Evolutionary conservation across 345 rosid genomes (phyloP), one percentile per base, ranked within the genome.

Genomic region (Boechera stricta): DNA sequence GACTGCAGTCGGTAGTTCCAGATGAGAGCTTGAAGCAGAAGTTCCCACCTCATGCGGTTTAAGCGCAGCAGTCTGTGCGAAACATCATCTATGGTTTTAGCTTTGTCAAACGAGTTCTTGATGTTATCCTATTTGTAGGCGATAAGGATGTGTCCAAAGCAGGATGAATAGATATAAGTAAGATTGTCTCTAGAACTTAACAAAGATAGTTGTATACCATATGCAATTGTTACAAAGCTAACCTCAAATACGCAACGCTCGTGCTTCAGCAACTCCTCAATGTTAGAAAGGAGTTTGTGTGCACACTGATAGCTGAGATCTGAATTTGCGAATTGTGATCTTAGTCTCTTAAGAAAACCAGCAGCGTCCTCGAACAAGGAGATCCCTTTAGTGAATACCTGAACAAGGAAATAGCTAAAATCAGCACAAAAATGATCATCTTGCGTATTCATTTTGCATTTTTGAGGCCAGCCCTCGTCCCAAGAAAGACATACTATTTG

Each of bases 1-100:
- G 91, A 87, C 77, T 87, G 84, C 77, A 95, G 55, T 24, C 98
- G 92, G 28, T 68, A 58, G 82, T 93, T 87, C 99, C 99, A 95
- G 64, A 90, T 77, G 75, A 56, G 79, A 45, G 98, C 86, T 82
- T 84, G 89, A 74, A 95, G 85, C 77, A 90, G 78, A 73, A 95
- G 91, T 72, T 90, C 94, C 99, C 94, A 93, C 72, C 85, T 66
- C 66, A 87, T 42, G 44, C 86, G 80, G 78, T 90, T 95, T 80
- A 91, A 73, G 69, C 80, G 80, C 51, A 93, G 93, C 80, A 85
- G 72, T 69, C 75, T 83, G 79, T 85, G 83, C 45, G 64, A 76
- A 70, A 77, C 84, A 62, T 77, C 72, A 45, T 77, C 88, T 39
- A 77, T 65, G 59, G 79, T 80, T 67, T 81, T 87, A 28, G 79